Evolutionary conservation across 352 stramenopile species (phyloP).

Genomic region (Phytophthora ohioensis): DNA sequence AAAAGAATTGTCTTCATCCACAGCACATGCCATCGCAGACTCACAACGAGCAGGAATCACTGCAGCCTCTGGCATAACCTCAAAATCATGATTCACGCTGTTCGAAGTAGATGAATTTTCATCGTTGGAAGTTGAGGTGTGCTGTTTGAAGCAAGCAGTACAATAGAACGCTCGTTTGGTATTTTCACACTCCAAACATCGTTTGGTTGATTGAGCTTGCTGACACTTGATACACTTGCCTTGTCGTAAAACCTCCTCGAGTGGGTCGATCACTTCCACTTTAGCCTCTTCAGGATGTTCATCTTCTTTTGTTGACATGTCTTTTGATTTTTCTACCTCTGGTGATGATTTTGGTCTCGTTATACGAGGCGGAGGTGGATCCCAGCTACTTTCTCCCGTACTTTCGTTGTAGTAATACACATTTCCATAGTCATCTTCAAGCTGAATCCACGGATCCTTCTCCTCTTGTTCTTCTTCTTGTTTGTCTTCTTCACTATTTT

Average conservation of each 20-base stretch:
- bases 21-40: constrained; percentile 27
- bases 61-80: constrained; percentile 44
- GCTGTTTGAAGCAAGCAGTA: constrained; percentile 58
- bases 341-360: constrained; percentile 9
- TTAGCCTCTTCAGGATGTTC: constrained; percentile 6
- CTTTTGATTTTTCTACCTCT: constrained; percentile 6
- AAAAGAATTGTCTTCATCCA: constrained; percentile 6
- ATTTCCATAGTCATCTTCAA: constrained; percentile 59
- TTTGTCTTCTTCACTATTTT: constrained; percentile 7
- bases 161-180: constrained; percentile 46
- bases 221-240: constrained; percentile 56
- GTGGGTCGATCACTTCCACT: constrained; percentile 21
- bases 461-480: constrained; percentile 17
- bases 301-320: not conserved
- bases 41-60: constrained; percentile 39
- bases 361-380: constrained; percentile 34
- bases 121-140: constrained; percentile 39
- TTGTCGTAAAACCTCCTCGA: constrained; percentile 24
- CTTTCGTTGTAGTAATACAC: constrained; percentile 71
- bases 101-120: constrained; percentile 23
- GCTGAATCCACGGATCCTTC: constrained; percentile 39
- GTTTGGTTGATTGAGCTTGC: constrained; percentile 45
- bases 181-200: constrained; percentile 64
- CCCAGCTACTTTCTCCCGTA: constrained; percentile 65
- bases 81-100: constrained; percentile 65